phyloP scores from a whole-genome alignment of 352 stramenopile species.

The Phytophthora macrochlamydospora region DNA sequence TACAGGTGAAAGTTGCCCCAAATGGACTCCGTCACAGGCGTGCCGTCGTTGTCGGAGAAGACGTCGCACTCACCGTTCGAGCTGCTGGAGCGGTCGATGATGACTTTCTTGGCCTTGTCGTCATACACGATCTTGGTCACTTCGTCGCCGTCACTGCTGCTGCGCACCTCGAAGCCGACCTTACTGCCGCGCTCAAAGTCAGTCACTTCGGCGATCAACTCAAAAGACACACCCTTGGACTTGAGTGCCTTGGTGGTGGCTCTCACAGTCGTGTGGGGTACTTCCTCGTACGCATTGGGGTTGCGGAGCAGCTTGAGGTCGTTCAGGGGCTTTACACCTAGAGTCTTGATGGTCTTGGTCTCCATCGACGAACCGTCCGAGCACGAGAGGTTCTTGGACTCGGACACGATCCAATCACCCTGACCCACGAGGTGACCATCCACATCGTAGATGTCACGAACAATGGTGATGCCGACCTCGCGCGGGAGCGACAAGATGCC shows the following conservation, averaged over 20 bases:
- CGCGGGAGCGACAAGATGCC: slow-evolving; percentile 66
- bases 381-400: slow-evolving; percentile 37
- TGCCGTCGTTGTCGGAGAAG: slow-evolving; percentile 42
- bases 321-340: slow-evolving; percentile 51
- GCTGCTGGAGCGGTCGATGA: slow-evolving; percentile 60
- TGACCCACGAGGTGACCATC: slow-evolving; percentile 49
- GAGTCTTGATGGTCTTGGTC: slow-evolving; percentile 74
- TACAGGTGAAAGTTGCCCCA: slow-evolving; percentile 70
- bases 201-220: slow-evolving; percentile 51
- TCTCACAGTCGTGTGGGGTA: slow-evolving; percentile 36
- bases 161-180: slow-evolving; percentile 65
- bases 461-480: slow-evolving; percentile 53
- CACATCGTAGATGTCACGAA: slow-evolving; percentile 56
- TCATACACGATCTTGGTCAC: slow-evolving; percentile 70
- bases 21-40: slow-evolving; percentile 34
- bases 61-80: slow-evolving; percentile 52
- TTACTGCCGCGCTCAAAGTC: slow-evolving; percentile 47
- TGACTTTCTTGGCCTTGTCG: slow-evolving; percentile 57
- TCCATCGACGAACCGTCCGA: slow-evolving; percentile 22
- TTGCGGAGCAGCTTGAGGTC: slow-evolving; percentile 58
- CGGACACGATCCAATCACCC: slow-evolving; percentile 66
- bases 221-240: slow-evolving; percentile 56
- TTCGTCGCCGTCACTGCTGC: slow-evolving; percentile 50
- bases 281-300: slow-evolving; percentile 34
- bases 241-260: slow-evolving; percentile 27